Evolutionary conservation across 164 flowering plant genomes (phyloP).

Genomic region (Nelumbo lutea): DNA sequence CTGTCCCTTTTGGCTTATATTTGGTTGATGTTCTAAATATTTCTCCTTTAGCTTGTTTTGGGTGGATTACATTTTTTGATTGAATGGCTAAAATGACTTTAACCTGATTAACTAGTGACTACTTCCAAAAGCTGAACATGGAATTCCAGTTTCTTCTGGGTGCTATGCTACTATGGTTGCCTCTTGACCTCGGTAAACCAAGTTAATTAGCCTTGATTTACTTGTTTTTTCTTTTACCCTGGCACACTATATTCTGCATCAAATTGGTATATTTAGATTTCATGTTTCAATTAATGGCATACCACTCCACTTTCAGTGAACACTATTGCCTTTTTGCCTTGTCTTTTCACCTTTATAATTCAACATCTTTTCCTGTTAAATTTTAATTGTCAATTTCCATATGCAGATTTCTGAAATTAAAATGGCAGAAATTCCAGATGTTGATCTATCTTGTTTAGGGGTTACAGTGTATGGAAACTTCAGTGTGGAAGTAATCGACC

Average conservation of each 20-base stretch:
- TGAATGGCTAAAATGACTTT: too few species aligned
- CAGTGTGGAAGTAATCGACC: slow-evolving; percentile 84
- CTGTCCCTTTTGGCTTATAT: too few species aligned
- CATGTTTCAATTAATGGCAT: not conserved
- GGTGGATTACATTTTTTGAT: too few species aligned
- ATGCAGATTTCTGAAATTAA: slow-evolving; percentile 92
- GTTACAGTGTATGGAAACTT: slow-evolving; percentile 69
- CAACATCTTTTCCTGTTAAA: slow-evolving; percentile 3
- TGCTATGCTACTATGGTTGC: too few species aligned
- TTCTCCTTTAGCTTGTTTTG: too few species aligned
- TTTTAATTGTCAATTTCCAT: slow-evolving; percentile 13
- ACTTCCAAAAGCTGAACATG: too few species aligned
- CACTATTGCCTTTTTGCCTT: not conserved
- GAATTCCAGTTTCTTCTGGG: too few species aligned
- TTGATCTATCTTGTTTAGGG: slow-evolving; percentile 73
- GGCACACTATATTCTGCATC: not conserved
- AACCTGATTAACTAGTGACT: too few species aligned
- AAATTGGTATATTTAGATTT: not conserved
- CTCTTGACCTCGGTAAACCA: too few species aligned
- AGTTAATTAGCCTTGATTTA: not conserved
- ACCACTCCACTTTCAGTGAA: too few species aligned
- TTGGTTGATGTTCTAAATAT: too few species aligned
- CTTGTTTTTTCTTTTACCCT: not conserved
- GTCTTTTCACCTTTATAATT: not conserved
- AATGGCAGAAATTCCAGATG: slow-evolving; percentile 82